Conservation (phyloP, 2,329 filamentous ascomycete genomes). For the Talaromyces sp. region DNA sequence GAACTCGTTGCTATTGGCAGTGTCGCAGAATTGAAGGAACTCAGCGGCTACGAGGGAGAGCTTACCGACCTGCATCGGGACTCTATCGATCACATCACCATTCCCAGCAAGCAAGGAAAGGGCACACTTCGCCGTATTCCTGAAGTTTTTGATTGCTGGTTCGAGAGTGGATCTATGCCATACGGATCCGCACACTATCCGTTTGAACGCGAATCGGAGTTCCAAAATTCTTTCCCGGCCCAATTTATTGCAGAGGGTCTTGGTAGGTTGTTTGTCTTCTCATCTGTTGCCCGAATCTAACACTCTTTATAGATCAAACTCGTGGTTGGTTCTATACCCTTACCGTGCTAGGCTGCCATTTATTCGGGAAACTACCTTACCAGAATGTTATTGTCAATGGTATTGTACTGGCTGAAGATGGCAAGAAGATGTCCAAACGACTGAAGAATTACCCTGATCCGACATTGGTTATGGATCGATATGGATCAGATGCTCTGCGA, state of each 20-base stretch:
- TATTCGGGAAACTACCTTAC: slow-evolving; percentile 81
- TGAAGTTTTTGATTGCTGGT: slow-evolving; percentile 96
- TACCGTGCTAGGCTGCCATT: slow-evolving; percentile 77
- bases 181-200: slow-evolving; percentile 89
- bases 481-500: slow-evolving; percentile 85
- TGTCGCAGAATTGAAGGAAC: slow-evolving; percentile 71
- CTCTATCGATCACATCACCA: slow-evolving; percentile 89
- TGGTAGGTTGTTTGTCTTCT: background rate
- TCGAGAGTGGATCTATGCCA: slow-evolving; percentile 93
- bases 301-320: slow-evolving; percentile 66
- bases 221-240: slow-evolving; percentile 71
- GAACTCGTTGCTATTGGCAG: slow-evolving; percentile 84
- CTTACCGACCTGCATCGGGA: slow-evolving; percentile 84
- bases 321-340: slow-evolving; percentile 96
- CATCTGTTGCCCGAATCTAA: background rate
- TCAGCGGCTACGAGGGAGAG: slow-evolving; percentile 81
- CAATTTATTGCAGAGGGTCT: slow-evolving; percentile 93
- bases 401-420: slow-evolving; percentile 87
- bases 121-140: slow-evolving; percentile 73
- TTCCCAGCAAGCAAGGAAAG: slow-evolving; percentile 82
- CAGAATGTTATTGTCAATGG: slow-evolving; percentile 96
- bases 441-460: slow-evolving; percentile 96
- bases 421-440: slow-evolving; percentile 98
- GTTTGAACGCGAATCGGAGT: slow-evolving; percentile 79
- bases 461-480: slow-evolving; percentile 71